These are phyloP conservation scores for Candida loeiensis DNA, from an alignment of 805 yeast genomes.

Conservation along the genomic window DNA sequence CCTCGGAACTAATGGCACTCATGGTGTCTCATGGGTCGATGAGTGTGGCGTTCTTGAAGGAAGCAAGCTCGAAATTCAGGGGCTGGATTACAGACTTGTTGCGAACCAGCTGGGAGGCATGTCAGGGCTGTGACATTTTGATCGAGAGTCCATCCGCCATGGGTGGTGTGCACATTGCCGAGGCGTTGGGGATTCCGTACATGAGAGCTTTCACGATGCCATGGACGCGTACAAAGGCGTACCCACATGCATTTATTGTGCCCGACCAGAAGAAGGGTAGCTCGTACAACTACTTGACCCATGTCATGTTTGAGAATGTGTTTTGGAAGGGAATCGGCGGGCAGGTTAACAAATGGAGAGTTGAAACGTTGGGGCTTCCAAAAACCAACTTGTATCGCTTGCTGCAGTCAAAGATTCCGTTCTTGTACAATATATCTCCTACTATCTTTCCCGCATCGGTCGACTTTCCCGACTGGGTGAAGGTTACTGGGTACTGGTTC, in stretches of 20 bases:
- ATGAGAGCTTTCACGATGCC: conserved; percentile 98
- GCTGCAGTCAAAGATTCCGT: conserved; percentile 80
- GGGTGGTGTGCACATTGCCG: conserved; percentile 95
- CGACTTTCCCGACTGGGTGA: conserved; percentile 94
- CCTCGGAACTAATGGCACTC: conserved; percentile 83
- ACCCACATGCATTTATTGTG: conserved; percentile 93
- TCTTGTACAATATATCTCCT: conserved; percentile 85
- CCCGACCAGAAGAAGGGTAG: conserved; percentile 94
- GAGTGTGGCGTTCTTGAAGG: conserved; percentile 76
- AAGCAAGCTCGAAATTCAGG: conserved; percentile 75
- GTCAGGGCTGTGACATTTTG: conserved; percentile 75
- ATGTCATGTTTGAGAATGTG: conserved; percentile 86
- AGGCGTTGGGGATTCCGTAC: conserved; percentile 83
- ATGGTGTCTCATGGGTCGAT: conserved; percentile 91
- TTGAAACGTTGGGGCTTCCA: conserved; percentile 56
- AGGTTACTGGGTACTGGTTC: conserved; percentile 94
- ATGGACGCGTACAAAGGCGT: conserved; percentile 93
- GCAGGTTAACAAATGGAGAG: conserved; percentile 87
- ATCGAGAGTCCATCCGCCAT: conserved; percentile 96
- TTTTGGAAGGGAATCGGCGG: conserved; percentile 91
- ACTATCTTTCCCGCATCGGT: conserved; percentile 87
- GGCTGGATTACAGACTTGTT: conserved; percentile 81
- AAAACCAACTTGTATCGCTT: conserved; percentile 66
- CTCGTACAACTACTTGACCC: conserved; percentile 86
- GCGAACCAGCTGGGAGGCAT: conserved; percentile 77